Percentiles rank a stretch among this genome's conserved stretches.
Evolutionary conservation across 192 early-diverging fungal species (phyloP).

Genomic region (Coemansia sp.): DNA sequence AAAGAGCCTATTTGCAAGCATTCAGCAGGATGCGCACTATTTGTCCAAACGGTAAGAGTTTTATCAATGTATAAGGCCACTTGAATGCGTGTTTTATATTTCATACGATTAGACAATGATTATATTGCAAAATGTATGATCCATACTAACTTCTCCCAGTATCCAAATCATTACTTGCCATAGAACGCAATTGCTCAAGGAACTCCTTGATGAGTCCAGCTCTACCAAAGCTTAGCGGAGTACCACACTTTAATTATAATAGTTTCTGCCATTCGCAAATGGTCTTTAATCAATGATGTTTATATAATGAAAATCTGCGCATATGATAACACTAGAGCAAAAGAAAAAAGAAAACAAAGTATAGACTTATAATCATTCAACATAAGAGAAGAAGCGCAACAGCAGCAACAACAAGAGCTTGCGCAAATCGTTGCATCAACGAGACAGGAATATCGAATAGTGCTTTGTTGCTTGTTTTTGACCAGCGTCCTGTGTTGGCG

Average conservation of each 20-base stretch:
- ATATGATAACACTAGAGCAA: not conserved
- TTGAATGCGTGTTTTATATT: not conserved
- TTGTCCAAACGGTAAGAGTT: constrained; percentile 30
- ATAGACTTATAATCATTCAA: too few relatives aligned
- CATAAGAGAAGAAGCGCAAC: not conserved
- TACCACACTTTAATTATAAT: not conserved
- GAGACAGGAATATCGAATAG: constrained; percentile 36
- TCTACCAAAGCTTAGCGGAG: not conserved
- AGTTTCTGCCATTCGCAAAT: not conserved
- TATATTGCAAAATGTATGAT: too few relatives aligned
- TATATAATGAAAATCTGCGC: not conserved
- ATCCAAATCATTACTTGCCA: not conserved
- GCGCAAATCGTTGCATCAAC: constrained; percentile 1
- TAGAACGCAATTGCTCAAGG: constrained; percentile 9
- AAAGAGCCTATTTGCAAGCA: constrained; percentile 12
- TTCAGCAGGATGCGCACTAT: constrained; percentile 36
- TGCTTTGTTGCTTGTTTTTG: constrained; percentile 13
- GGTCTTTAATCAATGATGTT: too few relatives aligned
- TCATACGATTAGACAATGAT: not conserved
- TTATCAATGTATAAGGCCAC: not conserved
- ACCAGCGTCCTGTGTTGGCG: not conserved
- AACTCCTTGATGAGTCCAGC: not conserved
- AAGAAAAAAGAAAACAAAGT: not conserved
- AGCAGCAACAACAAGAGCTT: not conserved
- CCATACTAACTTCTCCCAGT: too few relatives aligned